A percentile compares a stretch with the other conserved stretches of the same genome.
Evolutionary conservation across 2,329 filamentous ascomycete species (phyloP).

Genomic region (Thermothelomyces thermophilus): DNA sequence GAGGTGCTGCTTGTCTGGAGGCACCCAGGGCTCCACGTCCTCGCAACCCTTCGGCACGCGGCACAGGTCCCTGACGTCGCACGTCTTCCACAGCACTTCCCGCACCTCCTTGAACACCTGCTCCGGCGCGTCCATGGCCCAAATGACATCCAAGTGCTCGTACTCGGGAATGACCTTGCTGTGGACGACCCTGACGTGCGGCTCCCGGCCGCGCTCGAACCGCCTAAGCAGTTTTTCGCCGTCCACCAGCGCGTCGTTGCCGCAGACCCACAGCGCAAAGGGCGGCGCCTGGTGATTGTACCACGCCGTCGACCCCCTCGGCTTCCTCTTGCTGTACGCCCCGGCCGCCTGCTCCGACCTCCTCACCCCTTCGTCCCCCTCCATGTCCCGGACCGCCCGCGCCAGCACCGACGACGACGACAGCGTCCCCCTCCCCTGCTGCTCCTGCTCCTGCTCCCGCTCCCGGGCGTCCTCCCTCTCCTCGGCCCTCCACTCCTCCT

Average conservation of each 20-base stretch:
- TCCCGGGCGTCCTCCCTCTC: conserved; percentile 55
- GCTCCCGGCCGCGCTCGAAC: conserved; percentile 71
- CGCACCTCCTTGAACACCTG: conserved; percentile 75
- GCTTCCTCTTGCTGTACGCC: conserved; percentile 32
- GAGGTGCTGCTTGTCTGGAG: conserved; percentile 9
- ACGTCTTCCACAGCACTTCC: conserved; percentile 78
- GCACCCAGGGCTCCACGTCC: conserved; percentile 36
- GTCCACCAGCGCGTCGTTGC: conserved; percentile 78
- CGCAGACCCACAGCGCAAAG: conserved; percentile 82
- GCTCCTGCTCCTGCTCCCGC: conserved; percentile 20
- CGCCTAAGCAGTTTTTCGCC: conserved; percentile 66
- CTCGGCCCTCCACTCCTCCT: conserved; percentile 59
- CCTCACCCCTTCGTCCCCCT: conserved; percentile 16
- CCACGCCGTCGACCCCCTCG: conserved; percentile 61
- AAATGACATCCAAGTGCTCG: conserved; percentile 90
- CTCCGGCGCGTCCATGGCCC: conserved; percentile 83
- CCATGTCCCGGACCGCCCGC: conserved; percentile 32
- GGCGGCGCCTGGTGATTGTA: conserved; percentile 74
- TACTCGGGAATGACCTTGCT: conserved; percentile 78
- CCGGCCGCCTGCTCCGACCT: conserved; percentile 27
- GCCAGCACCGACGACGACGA: conserved; percentile 23
- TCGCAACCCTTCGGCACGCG: conserved; percentile 60
- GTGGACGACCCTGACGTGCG: conserved; percentile 73
- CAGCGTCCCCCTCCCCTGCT: too few species aligned
- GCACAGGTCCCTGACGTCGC: conserved; percentile 49